A percentile compares a stretch with the other conserved stretches of the same genome.
phyloP scores from a whole-genome alignment of 495 filamentous ascomycete genomes.

The Penicillium psychrofluorescens region DNA sequence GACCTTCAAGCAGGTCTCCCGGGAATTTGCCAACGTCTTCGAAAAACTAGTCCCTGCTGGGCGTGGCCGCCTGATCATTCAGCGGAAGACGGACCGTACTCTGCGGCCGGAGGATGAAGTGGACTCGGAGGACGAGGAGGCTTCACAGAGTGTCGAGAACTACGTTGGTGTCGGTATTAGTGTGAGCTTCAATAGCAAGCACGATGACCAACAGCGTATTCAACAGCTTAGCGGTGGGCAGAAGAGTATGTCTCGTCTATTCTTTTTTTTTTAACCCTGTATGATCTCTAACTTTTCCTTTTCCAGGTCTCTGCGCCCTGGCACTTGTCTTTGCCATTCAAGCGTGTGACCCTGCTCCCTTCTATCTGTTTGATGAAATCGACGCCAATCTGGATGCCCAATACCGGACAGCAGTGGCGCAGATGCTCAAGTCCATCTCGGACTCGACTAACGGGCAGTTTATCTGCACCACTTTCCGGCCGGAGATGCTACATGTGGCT shows the following conservation, averaged over 20 bases:
- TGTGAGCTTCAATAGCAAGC: slow-evolving; percentile 96
- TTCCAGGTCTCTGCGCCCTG: slow-evolving; percentile 79
- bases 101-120: slow-evolving; percentile 56
- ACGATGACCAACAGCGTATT: slow-evolving; percentile 96
- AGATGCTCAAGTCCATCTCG: slow-evolving; percentile 75
- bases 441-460: slow-evolving; percentile 54
- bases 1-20: slow-evolving; percentile 95
- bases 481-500: slow-evolving; percentile 90
- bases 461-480: slow-evolving; percentile 93
- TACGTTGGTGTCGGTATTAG: slow-evolving; percentile 98
- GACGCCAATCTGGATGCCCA: slow-evolving; percentile 97
- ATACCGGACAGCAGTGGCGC: slow-evolving; percentile 89
- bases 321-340: slow-evolving; percentile 99
- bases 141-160: slow-evolving; percentile 74
- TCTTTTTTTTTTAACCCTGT: not conserved
- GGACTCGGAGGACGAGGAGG: slow-evolving; percentile 53
- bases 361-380: slow-evolving; percentile 99
- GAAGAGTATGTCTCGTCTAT: slow-evolving; percentile 61
- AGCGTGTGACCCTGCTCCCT: slow-evolving; percentile 91
- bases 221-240: slow-evolving; percentile 95
- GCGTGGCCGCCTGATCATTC: slow-evolving; percentile 84
- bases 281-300: slow-evolving; percentile 13
- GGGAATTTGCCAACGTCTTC: slow-evolving; percentile 87
- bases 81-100: slow-evolving; percentile 73
- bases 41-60: slow-evolving; percentile 92